Evolutionary conservation across 2,329 filamentous ascomycete species (phyloP).

Genomic region (Aureobasidium sp.): DNA sequence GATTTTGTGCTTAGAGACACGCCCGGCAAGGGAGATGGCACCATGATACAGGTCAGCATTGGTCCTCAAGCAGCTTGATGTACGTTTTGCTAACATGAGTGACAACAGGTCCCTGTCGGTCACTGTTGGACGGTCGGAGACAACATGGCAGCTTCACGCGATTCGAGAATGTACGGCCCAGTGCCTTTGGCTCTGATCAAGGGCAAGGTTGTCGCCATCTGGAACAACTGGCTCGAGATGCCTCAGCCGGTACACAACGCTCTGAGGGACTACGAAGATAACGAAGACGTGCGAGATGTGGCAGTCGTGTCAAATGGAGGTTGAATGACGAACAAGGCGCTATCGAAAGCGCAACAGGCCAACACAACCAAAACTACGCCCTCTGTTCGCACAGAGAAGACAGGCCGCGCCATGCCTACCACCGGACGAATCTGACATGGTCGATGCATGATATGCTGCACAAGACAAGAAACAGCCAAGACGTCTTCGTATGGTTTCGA

Average conservation of each 20-base stretch:
- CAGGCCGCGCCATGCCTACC: not conserved
- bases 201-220: slow-evolving; percentile 64
- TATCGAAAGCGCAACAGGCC: not conserved
- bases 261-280: not conserved
- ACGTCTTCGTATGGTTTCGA: not conserved
- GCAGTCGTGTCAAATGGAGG: not conserved
- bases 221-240: slow-evolving; percentile 14
- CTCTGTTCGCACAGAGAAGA: slow-evolving; percentile 3
- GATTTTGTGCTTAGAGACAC: slow-evolving; percentile 66
- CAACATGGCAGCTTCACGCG: slow-evolving; percentile 74
- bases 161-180: slow-evolving; percentile 81
- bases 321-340: not conserved
- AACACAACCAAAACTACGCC: not conserved
- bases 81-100: not conserved
- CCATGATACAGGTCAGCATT: slow-evolving; percentile 57
- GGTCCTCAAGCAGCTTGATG: too few species aligned
- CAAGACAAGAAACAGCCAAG: not conserved
- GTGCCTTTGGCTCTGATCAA: slow-evolving; percentile 76
- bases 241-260: slow-evolving; percentile 4
- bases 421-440: not conserved
- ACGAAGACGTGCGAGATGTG: not conserved
- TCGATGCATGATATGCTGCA: not conserved
- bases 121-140: slow-evolving; percentile 91
- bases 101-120: slow-evolving; percentile 67
- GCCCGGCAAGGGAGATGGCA: slow-evolving; percentile 38